Evolutionary conservation across 805 yeast genomes (phyloP).

Genomic region (Spathaspora hagerdaliae): DNA sequence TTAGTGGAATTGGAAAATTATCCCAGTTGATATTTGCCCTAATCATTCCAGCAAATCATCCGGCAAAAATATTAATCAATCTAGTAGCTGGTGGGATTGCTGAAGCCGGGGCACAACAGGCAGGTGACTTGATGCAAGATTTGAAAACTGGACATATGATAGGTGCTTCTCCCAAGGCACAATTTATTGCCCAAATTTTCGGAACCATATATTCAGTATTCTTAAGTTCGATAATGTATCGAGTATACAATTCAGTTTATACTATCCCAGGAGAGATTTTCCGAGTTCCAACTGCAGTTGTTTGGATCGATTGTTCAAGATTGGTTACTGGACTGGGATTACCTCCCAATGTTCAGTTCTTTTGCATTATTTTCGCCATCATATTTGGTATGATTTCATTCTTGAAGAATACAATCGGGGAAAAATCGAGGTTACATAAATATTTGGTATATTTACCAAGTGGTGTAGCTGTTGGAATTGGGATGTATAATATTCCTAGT

Average conservation of each 20-base stretch:
- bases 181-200: conserved; percentile 82
- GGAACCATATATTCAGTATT: conserved; percentile 85
- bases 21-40: conserved; percentile 87
- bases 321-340: conserved; percentile 87
- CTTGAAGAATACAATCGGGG: conserved; percentile 52
- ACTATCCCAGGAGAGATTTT: conserved; percentile 79
- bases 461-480: conserved; percentile 97
- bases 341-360: conserved; percentile 70
- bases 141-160: conserved; percentile 87
- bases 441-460: conserved; percentile 68
- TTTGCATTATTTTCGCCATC: conserved; percentile 58
- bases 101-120: conserved; percentile 98
- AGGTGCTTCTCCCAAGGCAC: conserved; percentile 91
- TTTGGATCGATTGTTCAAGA: conserved; percentile 96
- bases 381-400: conserved; percentile 69
- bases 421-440: conserved; percentile 32
- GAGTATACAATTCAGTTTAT: conserved; percentile 75
- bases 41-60: conserved; percentile 67
- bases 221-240: conserved; percentile 77
- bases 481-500: conserved; percentile 89
- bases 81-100: conserved; percentile 95
- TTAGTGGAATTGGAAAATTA: conserved; percentile 91
- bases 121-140: conserved; percentile 97
- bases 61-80: conserved; percentile 80
- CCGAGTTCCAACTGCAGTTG: conserved; percentile 90